phyloP scores from a whole-genome alignment of 108 stramenopile species.

The Nannochloropsis gaditana region DNA sequence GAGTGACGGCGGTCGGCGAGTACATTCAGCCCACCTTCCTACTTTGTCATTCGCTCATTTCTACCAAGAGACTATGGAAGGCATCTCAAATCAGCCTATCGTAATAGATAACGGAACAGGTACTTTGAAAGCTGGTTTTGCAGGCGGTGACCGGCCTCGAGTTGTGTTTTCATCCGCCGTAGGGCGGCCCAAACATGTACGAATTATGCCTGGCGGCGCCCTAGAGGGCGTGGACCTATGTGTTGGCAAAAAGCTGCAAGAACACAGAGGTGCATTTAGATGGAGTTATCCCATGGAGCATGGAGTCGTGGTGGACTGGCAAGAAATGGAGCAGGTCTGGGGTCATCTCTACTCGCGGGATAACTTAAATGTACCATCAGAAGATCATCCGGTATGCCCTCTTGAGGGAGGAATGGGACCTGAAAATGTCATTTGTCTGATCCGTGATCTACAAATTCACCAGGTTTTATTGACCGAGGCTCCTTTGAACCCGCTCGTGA shows the following conservation, averaged over 20 bases:
- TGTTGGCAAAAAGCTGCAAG: constrained; percentile 73
- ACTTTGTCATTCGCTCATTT: too few relatives aligned
- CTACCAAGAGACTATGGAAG: not conserved
- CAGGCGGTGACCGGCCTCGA: constrained; percentile 89
- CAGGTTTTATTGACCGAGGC: constrained; percentile 78
- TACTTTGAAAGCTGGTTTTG: constrained; percentile 88
- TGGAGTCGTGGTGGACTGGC: constrained; percentile 78
- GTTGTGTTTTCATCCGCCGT: constrained; percentile 64
- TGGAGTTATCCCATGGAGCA: constrained; percentile 85
- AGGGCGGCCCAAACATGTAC: constrained; percentile 82
- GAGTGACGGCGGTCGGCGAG: too few relatives aligned
- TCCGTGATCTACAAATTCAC: too few relatives aligned
- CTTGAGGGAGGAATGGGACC: too few relatives aligned
- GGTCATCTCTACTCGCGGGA: constrained; percentile 69
- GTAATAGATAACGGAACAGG: constrained; percentile 92
- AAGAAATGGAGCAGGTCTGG: constrained; percentile 72
- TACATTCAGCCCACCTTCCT: too few relatives aligned
- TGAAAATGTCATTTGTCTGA: too few relatives aligned
- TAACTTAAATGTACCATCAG: constrained; percentile 70
- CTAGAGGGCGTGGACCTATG: constrained; percentile 75
- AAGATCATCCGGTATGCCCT: constrained; percentile 77
- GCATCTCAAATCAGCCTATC: constrained; percentile 69
- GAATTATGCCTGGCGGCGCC: constrained; percentile 90
- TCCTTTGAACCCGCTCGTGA: constrained; percentile 77
- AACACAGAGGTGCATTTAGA: constrained; percentile 84